A percentile compares a stretch with the other conserved stretches of the same genome.
phyloP scores from a whole-genome alignment of 106 monocot species.

The Dactylorhiza incarnata region DNA sequence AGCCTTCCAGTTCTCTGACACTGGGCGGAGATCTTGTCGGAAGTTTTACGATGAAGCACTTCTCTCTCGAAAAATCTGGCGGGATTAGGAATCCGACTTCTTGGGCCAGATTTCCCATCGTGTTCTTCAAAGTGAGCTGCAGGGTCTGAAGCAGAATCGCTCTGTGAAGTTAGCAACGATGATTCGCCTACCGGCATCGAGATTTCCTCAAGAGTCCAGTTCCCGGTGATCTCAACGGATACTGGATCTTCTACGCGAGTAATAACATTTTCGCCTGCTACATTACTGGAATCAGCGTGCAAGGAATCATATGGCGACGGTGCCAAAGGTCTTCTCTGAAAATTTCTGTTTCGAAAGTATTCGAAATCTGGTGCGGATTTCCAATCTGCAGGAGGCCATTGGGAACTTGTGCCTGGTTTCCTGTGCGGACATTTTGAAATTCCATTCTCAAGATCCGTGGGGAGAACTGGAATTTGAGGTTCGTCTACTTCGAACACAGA shows the following conservation, averaged over 20 bases:
- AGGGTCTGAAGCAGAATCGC: neutral
- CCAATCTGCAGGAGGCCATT: constrained; percentile 73
- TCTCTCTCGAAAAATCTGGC: constrained; percentile 15
- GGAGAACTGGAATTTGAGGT: neutral
- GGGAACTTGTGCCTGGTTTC: constrained; percentile 29
- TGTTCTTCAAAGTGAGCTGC: neutral
- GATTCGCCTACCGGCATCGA: neutral
- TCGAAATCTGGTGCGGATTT: constrained; percentile 47
- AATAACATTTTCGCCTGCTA: neutral
- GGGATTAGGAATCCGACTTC: neutral
- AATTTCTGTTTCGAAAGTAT: constrained; percentile 14
- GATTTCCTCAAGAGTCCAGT: constrained; percentile 38
- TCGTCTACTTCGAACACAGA: neutral
- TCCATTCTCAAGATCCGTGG: constrained; percentile 11
- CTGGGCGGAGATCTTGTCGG: constrained; percentile 16
- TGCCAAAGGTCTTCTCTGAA: neutral
- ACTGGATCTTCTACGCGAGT: constrained; percentile 17
- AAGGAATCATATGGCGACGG: neutral
- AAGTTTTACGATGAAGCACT: constrained; percentile 8
- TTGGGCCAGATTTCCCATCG: neutral
- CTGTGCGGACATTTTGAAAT: neutral
- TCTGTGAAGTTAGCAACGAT: neutral
- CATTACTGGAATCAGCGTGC: neutral
- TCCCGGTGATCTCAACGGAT: constrained; percentile 28
- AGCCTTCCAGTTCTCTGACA: constrained; percentile 43